phyloP scores from a whole-genome alignment of 495 filamentous ascomycete species.

The Penicillium soppii region DNA sequence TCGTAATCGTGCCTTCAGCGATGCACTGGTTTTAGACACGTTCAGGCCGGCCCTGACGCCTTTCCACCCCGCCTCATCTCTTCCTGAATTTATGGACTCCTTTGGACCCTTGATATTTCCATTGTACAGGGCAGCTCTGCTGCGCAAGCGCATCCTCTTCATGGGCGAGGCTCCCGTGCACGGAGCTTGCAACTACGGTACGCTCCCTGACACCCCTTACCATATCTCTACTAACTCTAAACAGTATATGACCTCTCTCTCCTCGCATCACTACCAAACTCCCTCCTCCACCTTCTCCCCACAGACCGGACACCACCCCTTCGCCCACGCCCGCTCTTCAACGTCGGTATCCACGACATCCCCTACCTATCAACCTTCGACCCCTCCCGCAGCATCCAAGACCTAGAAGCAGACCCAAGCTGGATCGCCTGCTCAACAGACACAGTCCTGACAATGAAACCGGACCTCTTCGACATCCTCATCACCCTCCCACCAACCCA shows the following conservation, averaged over 20 bases:
- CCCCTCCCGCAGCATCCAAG: conserved; percentile 13
- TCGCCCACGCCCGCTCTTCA: conserved; percentile 83
- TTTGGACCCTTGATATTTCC: conserved; percentile 93
- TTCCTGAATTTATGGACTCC: conserved; percentile 70
- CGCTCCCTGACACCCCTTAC: conserved; percentile 2
- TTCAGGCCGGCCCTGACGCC: conserved; percentile 70
- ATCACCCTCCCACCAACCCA: conserved; percentile 72
- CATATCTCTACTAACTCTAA: conserved; percentile 9
- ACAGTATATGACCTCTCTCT: conserved; percentile 92
- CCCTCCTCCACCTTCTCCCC: conserved; percentile 59
- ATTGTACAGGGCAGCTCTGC: conserved; percentile 80
- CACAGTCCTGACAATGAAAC: conserved; percentile 81
- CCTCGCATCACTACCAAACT: conserved; percentile 73
- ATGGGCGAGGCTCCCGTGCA: conserved; percentile 82
- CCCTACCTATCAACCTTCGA: conserved; percentile 60
- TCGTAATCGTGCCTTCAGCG: conserved; percentile 41
- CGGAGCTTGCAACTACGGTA: conserved; percentile 84
- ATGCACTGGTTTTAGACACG: conserved; percentile 55
- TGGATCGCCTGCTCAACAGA: conserved; percentile 97
- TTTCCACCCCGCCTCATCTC: conserved; percentile 82
- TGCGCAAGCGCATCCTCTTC: conserved; percentile 85
- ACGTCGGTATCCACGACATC: conserved; percentile 90
- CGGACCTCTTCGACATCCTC: conserved; percentile 81
- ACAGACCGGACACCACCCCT: conserved; percentile 43
- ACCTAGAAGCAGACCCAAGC: conserved; percentile 56